These are phyloP conservation scores for Quercus engelmannii DNA, from an alignment of 306 rosid genomes.

Conservation along the genomic window DNA sequence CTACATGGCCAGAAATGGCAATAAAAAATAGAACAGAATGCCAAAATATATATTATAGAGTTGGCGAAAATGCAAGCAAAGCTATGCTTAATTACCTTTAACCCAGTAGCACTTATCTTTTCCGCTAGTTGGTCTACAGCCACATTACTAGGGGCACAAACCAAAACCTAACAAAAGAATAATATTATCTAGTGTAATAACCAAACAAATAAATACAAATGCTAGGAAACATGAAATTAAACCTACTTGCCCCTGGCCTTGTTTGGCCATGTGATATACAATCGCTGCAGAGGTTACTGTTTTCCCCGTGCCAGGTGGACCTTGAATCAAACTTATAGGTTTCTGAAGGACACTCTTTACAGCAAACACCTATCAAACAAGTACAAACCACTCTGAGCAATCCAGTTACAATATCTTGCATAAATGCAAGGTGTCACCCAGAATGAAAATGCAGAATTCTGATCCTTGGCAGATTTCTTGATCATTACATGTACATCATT, in stretches of 20 bases:
- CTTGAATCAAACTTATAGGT: conserved; percentile 99
- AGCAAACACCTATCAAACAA: conserved; percentile 72
- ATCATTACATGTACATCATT: not conserved
- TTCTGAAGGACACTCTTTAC: conserved; percentile 98
- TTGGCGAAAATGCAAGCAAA: not conserved
- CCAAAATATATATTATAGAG: not conserved
- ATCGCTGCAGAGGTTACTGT: conserved; percentile 99
- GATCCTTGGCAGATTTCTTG: not conserved
- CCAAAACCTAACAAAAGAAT: conserved; percentile 67
- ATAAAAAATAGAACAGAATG: not conserved
- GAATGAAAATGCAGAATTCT: not conserved
- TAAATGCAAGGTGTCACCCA: not conserved
- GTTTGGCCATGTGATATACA: conserved; percentile 99
- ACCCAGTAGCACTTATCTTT: conserved; percentile 96
- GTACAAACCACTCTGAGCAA: not conserved
- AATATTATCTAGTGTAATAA: not conserved
- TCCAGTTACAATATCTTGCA: not conserved
- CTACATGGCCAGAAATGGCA: not conserved
- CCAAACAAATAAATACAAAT: not conserved
- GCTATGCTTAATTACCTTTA: conserved; percentile 60
- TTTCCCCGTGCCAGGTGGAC: conserved; percentile 99
- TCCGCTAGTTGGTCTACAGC: conserved; percentile 98
- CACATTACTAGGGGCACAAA: conserved; percentile 98
- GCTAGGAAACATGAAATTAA: not conserved
- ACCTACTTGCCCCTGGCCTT: conserved; percentile 96